Evolutionary conservation across 495 filamentous ascomycete genomes (phyloP).

Genomic region (Talaromyces nanjingensis): DNA sequence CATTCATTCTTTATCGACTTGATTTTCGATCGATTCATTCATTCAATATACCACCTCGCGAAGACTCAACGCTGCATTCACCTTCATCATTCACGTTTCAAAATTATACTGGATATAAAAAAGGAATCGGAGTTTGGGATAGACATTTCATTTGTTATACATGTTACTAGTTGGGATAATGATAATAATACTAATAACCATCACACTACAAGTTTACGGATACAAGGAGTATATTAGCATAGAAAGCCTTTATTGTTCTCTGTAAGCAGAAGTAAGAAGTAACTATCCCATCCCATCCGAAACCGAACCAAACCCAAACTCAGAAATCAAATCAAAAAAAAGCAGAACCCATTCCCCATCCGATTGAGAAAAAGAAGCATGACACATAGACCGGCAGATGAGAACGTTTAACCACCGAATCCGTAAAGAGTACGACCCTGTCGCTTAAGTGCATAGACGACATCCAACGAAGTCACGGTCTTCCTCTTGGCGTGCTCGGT

Average conservation of each 20-base stretch:
- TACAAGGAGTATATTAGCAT: no score
- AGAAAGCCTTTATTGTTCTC: not conserved
- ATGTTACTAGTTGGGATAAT: not conserved
- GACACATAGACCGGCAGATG: not conserved
- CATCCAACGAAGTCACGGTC: slow-evolving; percentile 92
- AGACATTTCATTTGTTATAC: not conserved
- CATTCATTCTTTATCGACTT: not conserved
- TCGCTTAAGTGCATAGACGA: slow-evolving; percentile 92
- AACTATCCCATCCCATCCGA: not conserved
- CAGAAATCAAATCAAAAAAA: not conserved
- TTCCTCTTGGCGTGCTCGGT: slow-evolving; percentile 97
- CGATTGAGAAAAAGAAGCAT: not conserved
- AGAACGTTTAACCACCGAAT: slow-evolving; percentile 83
- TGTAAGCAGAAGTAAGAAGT: not conserved
- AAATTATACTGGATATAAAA: not conserved
- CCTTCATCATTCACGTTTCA: not conserved
- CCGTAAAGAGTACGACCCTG: slow-evolving; percentile 95
- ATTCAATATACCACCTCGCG: not conserved
- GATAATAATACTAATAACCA: not conserved
- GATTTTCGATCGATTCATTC: not conserved
- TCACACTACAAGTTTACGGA: no score
- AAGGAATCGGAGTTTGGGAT: not conserved
- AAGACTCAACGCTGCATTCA: not conserved
- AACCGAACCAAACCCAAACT: not conserved
- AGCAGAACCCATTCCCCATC: not conserved